Base-by-base conservation (phyloP, 495 filamentous ascomycete genomes). In the Lasiosphaeriaceae sp. region DNA sequence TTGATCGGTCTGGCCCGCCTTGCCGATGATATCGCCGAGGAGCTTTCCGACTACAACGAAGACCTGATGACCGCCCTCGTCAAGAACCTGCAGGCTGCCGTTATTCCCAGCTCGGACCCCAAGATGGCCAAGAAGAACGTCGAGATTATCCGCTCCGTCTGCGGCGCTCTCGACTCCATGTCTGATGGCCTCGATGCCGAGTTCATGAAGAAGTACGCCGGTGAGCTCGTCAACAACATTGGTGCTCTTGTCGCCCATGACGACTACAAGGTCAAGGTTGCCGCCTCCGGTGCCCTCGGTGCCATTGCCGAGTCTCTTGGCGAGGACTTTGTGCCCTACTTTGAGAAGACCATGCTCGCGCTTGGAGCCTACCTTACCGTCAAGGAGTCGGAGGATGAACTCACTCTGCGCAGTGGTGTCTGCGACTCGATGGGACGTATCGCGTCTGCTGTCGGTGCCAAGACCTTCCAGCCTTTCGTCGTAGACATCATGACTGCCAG, bases 371-470 rank as follows among this genome's bases (percentile, higher is more conserved):
- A 91, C 64, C 87, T 95, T 41, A 75, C 80, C 34, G 84, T 93
- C 65, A 97, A 97, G 77, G 90, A 92, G 47, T 87, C 83, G 41
- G 86, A 92, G 56, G 92, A 96, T 12, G 89, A 97, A 62, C 85
- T 98, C 17, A 86, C 96, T 55, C 83, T 98, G 31, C 86, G 94
- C 55, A 91, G 90, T 53, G 86, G 87, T 50, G 90, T 96, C 9
- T 88, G 88, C 59, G 95, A 98, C 69, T 82, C 92, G 14, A 89
- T 98, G 82, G 92, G 90, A 47, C 89, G 89, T 65, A 94, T 98
- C 67, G 90, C 94, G 17, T 76, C 84, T 50, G 91, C 95, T 43
- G 94, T 96, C 52, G 94, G 94, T 26, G 78, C 89, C 29, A 81
- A 88, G 70, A 78, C 88, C 21, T 97, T 97, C 78, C 83, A 93